Base-by-base conservation (phyloP, 208 protist species). In the Trypanosoma congolense region DNA sequence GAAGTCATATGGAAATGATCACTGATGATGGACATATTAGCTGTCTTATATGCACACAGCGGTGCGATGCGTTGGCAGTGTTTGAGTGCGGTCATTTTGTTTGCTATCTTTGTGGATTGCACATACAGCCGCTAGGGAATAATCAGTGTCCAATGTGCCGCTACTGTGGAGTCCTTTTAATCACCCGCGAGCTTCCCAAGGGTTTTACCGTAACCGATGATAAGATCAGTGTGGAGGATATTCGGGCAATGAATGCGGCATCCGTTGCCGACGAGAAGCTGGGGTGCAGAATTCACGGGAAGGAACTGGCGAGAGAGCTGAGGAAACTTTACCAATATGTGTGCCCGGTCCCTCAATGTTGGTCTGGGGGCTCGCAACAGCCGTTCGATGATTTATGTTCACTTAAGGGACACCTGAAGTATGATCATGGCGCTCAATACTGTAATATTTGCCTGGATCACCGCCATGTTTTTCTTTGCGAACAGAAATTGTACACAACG, bases 71-170 rank as follows among this genome's bases (percentile, higher is more conserved):
- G 12, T 24, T 95, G 5, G 83, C 72, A 28, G 74, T 91, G 9
- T 95, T 95, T 24, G 16, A 48, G 19, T 95, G 88, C 57, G 88
- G 88, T 0, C 88, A 95, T 60, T 77, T 54, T 50, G 74, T 74
- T 8, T 95, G 88, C 68, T 92, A 92, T 73, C 60, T 67, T 49
- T 95, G 88, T 50, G 88, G 83, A 0, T 60, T 95, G 31, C 81
- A 81, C 47, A 90, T 95, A 43, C 84, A 90, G 56, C 36, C 70
- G 4, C 42, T 90, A 10, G 65, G 54, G 47, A 46, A 73, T 16
- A 69, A 65, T 25, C 64, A 58, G 38, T 91, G 87, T 59, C 88
- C 88, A 5, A 68, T 89, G 5, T 95, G 87, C 73, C 83, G 87
- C 19, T 40, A 48, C 14, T 62, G 68, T 22, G 58, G 49, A 21